Conservation (phyloP, 352 stramenopile species). For the Globisporangium takayamanum region DNA sequence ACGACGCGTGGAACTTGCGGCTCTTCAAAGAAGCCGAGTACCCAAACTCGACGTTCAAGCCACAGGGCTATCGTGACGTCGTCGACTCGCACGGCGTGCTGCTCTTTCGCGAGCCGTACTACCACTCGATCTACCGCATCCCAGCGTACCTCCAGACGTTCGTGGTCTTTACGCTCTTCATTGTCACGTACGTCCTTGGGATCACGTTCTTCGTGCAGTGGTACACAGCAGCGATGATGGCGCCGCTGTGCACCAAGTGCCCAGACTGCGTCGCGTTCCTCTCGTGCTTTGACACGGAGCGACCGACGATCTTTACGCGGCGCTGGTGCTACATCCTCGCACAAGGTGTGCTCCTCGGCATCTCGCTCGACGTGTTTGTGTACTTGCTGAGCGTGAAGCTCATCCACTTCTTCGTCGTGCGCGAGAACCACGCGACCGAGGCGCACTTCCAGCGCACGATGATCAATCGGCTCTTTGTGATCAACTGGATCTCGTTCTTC, state of each 20-base stretch:
- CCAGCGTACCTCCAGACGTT: slow-evolving; percentile 79
- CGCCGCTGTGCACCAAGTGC: slow-evolving; percentile 71
- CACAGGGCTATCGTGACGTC: slow-evolving; percentile 68
- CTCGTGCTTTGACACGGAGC: slow-evolving; percentile 76
- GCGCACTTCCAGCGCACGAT: slow-evolving; percentile 79
- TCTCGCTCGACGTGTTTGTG: slow-evolving; percentile 81
- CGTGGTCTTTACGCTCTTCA: slow-evolving; percentile 74
- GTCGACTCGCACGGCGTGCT: slow-evolving; percentile 64
- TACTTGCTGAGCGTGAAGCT: slow-evolving; percentile 82
- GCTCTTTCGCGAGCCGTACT: slow-evolving; percentile 79
- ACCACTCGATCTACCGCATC: slow-evolving; percentile 71
- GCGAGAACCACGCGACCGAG: slow-evolving; percentile 79
- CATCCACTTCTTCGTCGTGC: slow-evolving; percentile 73
- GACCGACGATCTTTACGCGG: slow-evolving; percentile 60
- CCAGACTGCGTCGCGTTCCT: slow-evolving; percentile 65
- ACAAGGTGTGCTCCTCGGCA: slow-evolving; percentile 74
- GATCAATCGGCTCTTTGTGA: slow-evolving; percentile 81
- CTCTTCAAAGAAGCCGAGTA: slow-evolving; percentile 86
- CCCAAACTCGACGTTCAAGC: slow-evolving; percentile 70
- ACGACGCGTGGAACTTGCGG: slow-evolving; percentile 77
- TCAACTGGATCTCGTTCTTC: slow-evolving; percentile 90
- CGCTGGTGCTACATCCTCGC: slow-evolving; percentile 82
- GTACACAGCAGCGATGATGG: slow-evolving; percentile 86
- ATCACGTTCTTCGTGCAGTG: slow-evolving; percentile 86
- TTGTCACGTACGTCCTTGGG: slow-evolving; percentile 66